A percentile compares a stretch with the other conserved stretches of the same genome.
phyloP scores from a whole-genome alignment of 768 basidiomycete genomes.

The Leucocoprinus leucothites region DNA sequence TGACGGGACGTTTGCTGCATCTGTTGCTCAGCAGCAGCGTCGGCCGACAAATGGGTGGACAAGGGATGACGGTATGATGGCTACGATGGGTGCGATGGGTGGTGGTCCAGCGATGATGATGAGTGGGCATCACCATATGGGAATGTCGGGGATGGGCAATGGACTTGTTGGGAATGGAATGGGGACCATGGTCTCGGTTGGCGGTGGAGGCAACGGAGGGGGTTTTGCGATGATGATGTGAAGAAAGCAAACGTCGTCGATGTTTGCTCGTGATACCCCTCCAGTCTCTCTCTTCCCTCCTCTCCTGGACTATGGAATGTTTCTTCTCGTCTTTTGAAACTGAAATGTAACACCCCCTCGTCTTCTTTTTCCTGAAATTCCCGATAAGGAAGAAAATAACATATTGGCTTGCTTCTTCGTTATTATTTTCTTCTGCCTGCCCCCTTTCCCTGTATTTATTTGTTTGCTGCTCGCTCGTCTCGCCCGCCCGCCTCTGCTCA shows the following conservation, averaged over 20 bases:
- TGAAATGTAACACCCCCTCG: too few species aligned
- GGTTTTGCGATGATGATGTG: slow-evolving; percentile 23
- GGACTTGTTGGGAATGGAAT: slow-evolving; percentile 13
- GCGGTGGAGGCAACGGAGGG: slow-evolving; percentile 18
- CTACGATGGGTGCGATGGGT: slow-evolving; percentile 9
- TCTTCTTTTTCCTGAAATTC: neutral
- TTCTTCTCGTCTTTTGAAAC: neutral
- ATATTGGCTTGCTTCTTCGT: neutral
- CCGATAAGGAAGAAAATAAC: slow-evolving; percentile 1
- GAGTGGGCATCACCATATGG: slow-evolving; percentile 15
- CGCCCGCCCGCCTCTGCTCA: neutral
- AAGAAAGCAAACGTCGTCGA: too few species aligned
- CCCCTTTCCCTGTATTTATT: neutral
- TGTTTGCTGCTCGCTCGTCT: neutral
- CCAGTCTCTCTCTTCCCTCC: neutral
- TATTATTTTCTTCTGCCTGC: neutral
- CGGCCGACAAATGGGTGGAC: slow-evolving; percentile 9
- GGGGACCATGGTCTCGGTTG: slow-evolving; percentile 16
- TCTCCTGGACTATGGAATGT: neutral
- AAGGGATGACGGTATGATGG: slow-evolving; percentile 4
- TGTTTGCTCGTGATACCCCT: slow-evolving; percentile 8
- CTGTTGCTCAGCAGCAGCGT: neutral
- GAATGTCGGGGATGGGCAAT: slow-evolving; percentile 14
- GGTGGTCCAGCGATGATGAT: slow-evolving; percentile 10
- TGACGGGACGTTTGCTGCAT: neutral